Base-by-base conservation (phyloP, 345 rosid genomes). In the Eucalyptus urophylla region DNA sequence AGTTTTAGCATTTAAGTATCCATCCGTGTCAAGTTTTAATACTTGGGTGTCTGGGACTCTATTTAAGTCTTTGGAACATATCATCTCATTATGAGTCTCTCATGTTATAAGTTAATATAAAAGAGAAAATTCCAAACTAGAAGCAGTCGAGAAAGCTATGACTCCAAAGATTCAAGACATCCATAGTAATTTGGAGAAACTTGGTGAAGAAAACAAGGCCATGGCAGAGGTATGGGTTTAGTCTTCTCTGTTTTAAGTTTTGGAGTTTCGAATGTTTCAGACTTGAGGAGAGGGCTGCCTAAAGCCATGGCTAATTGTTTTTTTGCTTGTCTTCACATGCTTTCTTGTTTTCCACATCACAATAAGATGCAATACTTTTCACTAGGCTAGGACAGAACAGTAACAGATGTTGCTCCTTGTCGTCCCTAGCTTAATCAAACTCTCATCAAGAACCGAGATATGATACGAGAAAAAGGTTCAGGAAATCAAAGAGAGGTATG, bases 401-500 rank as follows among this genome's bases (percentile, higher is more conserved):
- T 56, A 86, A n/a, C 27, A 31, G 16, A 86, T 29, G 62, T 86
- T 12, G 14, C 37, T 67, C 85, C 54, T 56, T 88, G 37, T 53
- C 53, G 43, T 47, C 51, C 43, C 56, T 89, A 97, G 98, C 90
- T 95, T 62, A 97, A 97, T 87, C 92, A 92, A 80, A 88, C 92
- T 88, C 97, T 95, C 62, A 95, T 98, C 60, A 96, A 95, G 92
- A 92, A 93, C 90, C 98, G 95, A 91, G 95, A 95, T 13, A 88
- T 90, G 60, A 94, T 95, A 96, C 92, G 93, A 13, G 44, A 92
- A 91, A 67, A 95, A 91, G 93, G 93, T 92, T 25, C 93, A 94
- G 92, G 97, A 97, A 93, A 93, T 94, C 85, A 98, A 95, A 92
- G 95, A 95, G 90, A 96, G 98, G 97, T 97, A 90, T 27, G 37